Percentiles rank a stretch among this genome's conserved stretches.
These are phyloP conservation scores for Aspergillus piperis DNA, from an alignment of 2,329 filamentous ascomycete species.

Conservation along the genomic window DNA sequence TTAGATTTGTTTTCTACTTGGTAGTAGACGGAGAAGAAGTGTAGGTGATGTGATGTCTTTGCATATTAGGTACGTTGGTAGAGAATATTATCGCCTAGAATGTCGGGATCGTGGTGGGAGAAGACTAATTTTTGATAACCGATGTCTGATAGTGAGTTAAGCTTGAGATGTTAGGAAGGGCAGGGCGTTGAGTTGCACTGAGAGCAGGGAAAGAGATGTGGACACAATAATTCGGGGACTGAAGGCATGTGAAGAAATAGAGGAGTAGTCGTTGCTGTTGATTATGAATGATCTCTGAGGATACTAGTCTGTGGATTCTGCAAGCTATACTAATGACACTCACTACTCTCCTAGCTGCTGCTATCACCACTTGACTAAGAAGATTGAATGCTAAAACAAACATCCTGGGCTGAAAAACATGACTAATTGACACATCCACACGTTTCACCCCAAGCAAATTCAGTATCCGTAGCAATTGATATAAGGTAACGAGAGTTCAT, in stretches of 20 bases:
- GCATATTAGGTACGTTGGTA: too few relatives aligned
- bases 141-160: too few relatives aligned
- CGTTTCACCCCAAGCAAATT: background rate
- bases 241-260: too few relatives aligned
- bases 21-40: too few relatives aligned
- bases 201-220: too few relatives aligned
- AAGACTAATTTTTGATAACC: too few relatives aligned
- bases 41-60: too few relatives aligned
- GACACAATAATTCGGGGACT: rapidly evolving
- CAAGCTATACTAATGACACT: background rate
- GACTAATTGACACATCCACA: background rate
- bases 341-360: background rate
- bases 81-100: too few relatives aligned
- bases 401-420: background rate
- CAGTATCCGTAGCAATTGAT: background rate
- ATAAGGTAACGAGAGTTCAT: background rate
- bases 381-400: background rate
- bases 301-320: background rate
- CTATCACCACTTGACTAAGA: background rate
- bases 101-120: too few relatives aligned
- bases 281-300: background rate
- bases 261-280: background rate
- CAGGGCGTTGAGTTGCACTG: too few relatives aligned
- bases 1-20: too few relatives aligned
- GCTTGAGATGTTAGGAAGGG: too few relatives aligned